Evolutionary conservation across 768 basidiomycete species (phyloP), one percentile per base, ranked within the genome.

Genomic region (Fistulinella prunicolor): DNA sequence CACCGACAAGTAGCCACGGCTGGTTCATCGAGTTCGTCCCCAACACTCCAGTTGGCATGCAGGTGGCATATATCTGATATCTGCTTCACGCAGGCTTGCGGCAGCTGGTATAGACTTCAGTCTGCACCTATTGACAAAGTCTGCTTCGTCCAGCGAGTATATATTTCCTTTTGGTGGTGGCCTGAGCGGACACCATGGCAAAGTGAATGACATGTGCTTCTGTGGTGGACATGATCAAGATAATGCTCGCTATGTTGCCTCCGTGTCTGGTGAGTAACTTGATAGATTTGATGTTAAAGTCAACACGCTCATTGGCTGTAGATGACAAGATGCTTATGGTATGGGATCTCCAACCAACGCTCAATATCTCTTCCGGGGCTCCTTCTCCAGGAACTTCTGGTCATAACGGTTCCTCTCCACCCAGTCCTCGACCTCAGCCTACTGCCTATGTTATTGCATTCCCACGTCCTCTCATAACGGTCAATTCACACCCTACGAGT

Each of bases 281-380:
- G 1, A 21, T 16, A 28, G 12, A 35, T 24, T 45, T 21, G 38
- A 23, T 20, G 35, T 19, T 19, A 12, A n/a, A n/a, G 24, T 22
- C 50, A 2, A 21, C 22, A 29, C 43, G 21, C 47, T 54, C 38
- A 53, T 35, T 14, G 30, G 39, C 28, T 35, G 6, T 52, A 88
- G 88, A 89, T 56, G 89, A 91, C 68, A 86, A 81, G 62, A 85
- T 86, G 78, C 76, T 89, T 32, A 85, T 89, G 81, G 81, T 91
- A 7, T 91, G 89, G 89, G 88, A 91, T 66, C 75, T 92, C n/a
- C 71, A 77, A 57, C 88, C 89, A 0, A 61, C 71, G 29, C 46
- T 75, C 38, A 67, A 78, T 45, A 70, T 77, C 36, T 63, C 72
- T 29, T 74, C 80, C 12, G 59, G 55, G 19, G 54, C 57, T 13